Percentiles rank a stretch among this genome's conserved stretches.
phyloP scores from a whole-genome alignment of 805 yeast species.

The Lipomyces chichibuensis region DNA sequence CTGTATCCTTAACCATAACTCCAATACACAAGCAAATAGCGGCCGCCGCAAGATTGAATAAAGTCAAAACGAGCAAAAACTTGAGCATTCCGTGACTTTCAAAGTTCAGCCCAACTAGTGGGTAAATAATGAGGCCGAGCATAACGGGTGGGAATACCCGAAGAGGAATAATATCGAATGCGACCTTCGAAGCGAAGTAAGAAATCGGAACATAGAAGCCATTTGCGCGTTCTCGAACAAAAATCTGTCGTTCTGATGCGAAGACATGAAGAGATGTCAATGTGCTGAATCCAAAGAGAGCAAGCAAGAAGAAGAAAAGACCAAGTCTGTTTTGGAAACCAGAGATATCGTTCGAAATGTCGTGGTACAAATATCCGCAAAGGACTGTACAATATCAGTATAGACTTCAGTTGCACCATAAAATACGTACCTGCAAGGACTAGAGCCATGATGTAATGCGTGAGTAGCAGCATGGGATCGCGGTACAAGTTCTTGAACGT shows the following conservation, averaged over 20 bases:
- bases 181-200: constrained; percentile 79
- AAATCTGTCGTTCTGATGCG: constrained; percentile 83
- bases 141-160: constrained; percentile 90
- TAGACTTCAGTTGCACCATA: background rate
- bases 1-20: constrained; percentile 81
- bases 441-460: constrained; percentile 79
- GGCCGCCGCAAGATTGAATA: constrained; percentile 86
- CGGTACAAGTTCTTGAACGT: constrained; percentile 91
- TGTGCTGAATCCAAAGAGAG: constrained; percentile 92
- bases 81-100: constrained; percentile 76
- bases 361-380: constrained; percentile 83
- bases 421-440: constrained; percentile 56
- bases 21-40: constrained; percentile 86
- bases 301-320: constrained; percentile 83
- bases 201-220: constrained; percentile 88
- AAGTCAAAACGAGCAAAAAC: constrained; percentile 67
- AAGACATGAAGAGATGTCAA: constrained; percentile 90
- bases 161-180: constrained; percentile 91
- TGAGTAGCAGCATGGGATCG: constrained; percentile 83
- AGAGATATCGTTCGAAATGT: constrained; percentile 83
- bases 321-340: constrained; percentile 97
- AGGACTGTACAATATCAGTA: constrained; percentile 48
- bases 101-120: constrained; percentile 71
- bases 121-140: constrained; percentile 78
- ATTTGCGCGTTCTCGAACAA: constrained; percentile 90